These are phyloP conservation scores for Pseudogymnoascus pannorum DNA, from an alignment of 2,329 filamentous ascomycete genomes.

Conservation along the genomic window DNA sequence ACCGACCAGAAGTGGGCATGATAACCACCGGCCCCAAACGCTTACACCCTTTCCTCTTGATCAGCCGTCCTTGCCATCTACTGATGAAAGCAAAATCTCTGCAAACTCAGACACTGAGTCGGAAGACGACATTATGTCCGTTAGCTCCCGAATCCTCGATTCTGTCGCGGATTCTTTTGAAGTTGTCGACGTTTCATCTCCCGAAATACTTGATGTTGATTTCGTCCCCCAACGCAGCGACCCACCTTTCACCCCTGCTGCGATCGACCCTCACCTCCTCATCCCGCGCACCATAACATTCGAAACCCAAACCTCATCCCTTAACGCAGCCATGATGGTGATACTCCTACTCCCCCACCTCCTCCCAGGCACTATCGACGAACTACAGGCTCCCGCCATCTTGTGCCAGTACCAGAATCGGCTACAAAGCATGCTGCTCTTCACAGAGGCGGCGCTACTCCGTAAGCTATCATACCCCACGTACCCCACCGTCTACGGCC, in stretches of 20 bases:
- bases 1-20: neutral
- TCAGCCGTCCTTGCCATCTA: slow-evolving; percentile 20
- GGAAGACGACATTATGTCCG: slow-evolving; percentile 16
- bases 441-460: slow-evolving; percentile 52
- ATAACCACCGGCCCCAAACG: neutral
- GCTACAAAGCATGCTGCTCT: slow-evolving; percentile 51
- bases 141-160: neutral
- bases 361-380: slow-evolving; percentile 46
- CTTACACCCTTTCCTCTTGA: slow-evolving; percentile 11
- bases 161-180: neutral
- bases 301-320: slow-evolving; percentile 47
- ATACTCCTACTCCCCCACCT: slow-evolving; percentile 52
- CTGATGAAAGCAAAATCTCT: neutral
- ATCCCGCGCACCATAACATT: slow-evolving; percentile 48
- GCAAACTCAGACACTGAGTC: slow-evolving; percentile 5
- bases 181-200: slow-evolving; percentile 13
- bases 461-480: slow-evolving; percentile 51
- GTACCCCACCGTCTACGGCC: slow-evolving; percentile 46
- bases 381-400: slow-evolving; percentile 47
- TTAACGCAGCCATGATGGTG: slow-evolving; percentile 54
- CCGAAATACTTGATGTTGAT: slow-evolving; percentile 46
- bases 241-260: slow-evolving; percentile 45
- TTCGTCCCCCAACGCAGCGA: slow-evolving; percentile 53
- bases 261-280: slow-evolving; percentile 49
- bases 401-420: slow-evolving; percentile 53